These are phyloP conservation scores for Colletotrichum lindemuthianum DNA, from an alignment of 2,329 filamentous ascomycete species.

Conservation along the genomic window DNA sequence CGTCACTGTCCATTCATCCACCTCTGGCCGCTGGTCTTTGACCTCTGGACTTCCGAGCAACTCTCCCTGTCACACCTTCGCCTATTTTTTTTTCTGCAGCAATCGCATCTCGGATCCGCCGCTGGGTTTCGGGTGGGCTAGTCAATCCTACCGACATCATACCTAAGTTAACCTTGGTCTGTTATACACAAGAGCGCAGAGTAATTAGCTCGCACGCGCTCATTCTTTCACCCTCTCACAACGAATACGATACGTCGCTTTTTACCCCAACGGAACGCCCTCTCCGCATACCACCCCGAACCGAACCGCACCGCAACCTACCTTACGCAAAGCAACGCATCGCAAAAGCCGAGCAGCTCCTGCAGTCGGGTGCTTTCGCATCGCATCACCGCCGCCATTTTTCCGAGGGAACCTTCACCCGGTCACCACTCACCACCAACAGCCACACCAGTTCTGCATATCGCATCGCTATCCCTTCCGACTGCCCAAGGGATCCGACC, in stretches of 20 bases:
- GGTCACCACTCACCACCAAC: not conserved
- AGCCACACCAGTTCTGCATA: not conserved
- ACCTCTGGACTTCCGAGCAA: slow-evolving; percentile 25
- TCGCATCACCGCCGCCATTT: slow-evolving; percentile 12
- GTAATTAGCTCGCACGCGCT: not conserved
- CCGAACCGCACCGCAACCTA: slow-evolving; percentile 3
- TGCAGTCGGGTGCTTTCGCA: no score
- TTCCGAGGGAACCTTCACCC: slow-evolving; percentile 7
- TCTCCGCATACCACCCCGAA: slow-evolving; percentile 9
- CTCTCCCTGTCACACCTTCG: not conserved
- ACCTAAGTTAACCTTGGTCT: no score
- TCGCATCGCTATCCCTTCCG: slow-evolving; percentile 9
- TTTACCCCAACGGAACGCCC: slow-evolving; percentile 29
- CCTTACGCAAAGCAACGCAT: no score
- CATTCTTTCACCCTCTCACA: not conserved
- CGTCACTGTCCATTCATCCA: slow-evolving; percentile 15
- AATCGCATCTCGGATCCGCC: no score
- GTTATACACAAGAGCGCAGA: not conserved
- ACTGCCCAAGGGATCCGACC: slow-evolving; percentile 26
- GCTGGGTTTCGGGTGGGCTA: no score
- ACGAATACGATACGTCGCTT: slow-evolving; percentile 5
- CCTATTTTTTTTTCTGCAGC: no score
- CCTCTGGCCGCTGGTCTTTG: slow-evolving; percentile 13
- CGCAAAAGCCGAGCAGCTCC: no score
- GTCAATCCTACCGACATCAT: no score